A percentile compares a stretch with the other conserved stretches of the same genome.
phyloP scores from a whole-genome alignment of 2,329 filamentous ascomycete species.

The Cordyceps militaris region DNA sequence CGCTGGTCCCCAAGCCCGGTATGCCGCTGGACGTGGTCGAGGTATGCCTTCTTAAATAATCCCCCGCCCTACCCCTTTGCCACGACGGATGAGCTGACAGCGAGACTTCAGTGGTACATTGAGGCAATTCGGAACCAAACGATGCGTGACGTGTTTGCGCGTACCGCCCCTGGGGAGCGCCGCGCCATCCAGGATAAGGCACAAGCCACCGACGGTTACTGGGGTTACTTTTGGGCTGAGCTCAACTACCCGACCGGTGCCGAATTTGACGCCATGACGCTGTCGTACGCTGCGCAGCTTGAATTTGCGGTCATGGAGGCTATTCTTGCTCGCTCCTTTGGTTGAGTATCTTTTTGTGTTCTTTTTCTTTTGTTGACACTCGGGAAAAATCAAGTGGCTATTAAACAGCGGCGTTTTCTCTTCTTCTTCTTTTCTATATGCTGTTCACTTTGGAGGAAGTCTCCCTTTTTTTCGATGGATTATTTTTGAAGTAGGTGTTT shows the following conservation, averaged over 20 bases:
- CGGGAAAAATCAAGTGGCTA: neutral
- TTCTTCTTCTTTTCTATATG: neutral
- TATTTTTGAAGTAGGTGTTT: conserved; percentile 6
- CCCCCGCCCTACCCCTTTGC: neutral
- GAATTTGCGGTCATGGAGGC: conserved; percentile 46
- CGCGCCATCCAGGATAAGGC: conserved; percentile 28
- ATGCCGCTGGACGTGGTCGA: conserved; percentile 47
- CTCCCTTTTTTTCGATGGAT: conserved; percentile 3
- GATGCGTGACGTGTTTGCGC: conserved; percentile 30
- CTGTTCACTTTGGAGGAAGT: neutral
- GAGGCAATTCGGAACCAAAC: conserved; percentile 48
- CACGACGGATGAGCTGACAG: neutral
- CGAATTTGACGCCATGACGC: conserved; percentile 40
- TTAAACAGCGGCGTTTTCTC: neutral
- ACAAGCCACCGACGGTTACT: conserved; percentile 35
- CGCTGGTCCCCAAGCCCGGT: conserved; percentile 41
- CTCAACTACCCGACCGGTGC: conserved; percentile 34
- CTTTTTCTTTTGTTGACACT: neutral
- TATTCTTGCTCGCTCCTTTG: conserved; percentile 38
- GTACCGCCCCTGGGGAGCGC: conserved; percentile 37
- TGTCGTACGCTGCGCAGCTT: conserved; percentile 36
- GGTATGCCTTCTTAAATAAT: conserved; percentile 31
- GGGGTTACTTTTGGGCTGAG: conserved; percentile 47
- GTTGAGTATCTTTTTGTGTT: conserved; percentile 1
- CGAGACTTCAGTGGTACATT: conserved; percentile 45